Percentiles rank a stretch among this genome's conserved stretches.
phyloP scores from a whole-genome alignment of 768 basidiomycete genomes.

The Rhodocollybia butyracea region DNA sequence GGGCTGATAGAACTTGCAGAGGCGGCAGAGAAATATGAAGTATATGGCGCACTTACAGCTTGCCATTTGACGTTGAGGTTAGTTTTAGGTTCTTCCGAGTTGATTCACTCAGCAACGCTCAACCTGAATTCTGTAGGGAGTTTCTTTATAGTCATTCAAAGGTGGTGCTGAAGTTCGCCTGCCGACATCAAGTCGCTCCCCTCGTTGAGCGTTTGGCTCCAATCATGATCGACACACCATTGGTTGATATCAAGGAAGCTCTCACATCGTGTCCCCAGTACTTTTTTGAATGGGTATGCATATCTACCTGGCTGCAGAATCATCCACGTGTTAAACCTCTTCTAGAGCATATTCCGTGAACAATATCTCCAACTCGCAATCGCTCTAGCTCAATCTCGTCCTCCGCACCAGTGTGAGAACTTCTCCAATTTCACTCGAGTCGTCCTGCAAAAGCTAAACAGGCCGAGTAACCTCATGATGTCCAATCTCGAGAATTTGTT shows the following conservation, averaged over 20 bases:
- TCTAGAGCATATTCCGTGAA: constrained; percentile 2
- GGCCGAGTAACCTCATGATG: constrained; percentile 5
- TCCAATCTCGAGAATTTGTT: not conserved
- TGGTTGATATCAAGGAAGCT: not conserved
- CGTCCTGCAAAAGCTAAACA: constrained; percentile 1
- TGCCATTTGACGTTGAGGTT: constrained; percentile 1
- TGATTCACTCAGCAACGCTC: too few relatives aligned
- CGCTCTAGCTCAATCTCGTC: constrained; percentile 4
- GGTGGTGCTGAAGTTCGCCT: not conserved
- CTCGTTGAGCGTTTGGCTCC: constrained; percentile 1
- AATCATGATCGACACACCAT: constrained; percentile 2
- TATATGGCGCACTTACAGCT: constrained; percentile 5
- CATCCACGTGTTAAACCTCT: not conserved
- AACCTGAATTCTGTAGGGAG: not conserved
- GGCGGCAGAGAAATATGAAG: constrained; percentile 13
- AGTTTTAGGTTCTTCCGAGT: too few relatives aligned
- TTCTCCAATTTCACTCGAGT: not conserved
- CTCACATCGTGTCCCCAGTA: not conserved
- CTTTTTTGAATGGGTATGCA: constrained; percentile 1
- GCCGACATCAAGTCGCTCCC: not conserved
- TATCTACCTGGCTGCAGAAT: not conserved
- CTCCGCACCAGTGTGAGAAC: not conserved
- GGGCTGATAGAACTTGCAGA: constrained; percentile 6
- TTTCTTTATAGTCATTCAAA: not conserved
- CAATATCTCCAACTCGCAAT: constrained; percentile 1